Conservation (phyloP, 805 yeast species). For the Hanseniaspora lindneri region DNA sequence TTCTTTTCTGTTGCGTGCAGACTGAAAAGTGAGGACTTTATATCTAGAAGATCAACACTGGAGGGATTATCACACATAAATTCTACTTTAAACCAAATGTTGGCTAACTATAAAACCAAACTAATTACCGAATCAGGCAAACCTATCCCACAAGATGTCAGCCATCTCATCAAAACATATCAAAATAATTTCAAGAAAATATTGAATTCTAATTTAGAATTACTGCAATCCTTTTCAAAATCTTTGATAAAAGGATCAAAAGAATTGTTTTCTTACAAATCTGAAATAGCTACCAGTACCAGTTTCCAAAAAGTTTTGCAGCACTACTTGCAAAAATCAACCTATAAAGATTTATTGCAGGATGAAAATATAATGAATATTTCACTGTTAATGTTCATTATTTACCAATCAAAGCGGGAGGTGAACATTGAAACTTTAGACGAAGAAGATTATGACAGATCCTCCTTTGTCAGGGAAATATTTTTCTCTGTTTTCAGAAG, state of each 20-base stretch:
- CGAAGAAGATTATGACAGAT: not conserved
- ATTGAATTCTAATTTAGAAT: constrained; percentile 36
- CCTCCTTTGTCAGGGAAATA: not conserved
- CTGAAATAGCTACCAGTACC: constrained; percentile 20
- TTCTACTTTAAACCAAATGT: constrained; percentile 41
- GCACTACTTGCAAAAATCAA: not conserved
- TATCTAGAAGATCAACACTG: constrained; percentile 44
- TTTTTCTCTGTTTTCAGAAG: not conserved
- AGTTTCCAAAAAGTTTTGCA: constrained; percentile 1
- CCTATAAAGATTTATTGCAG: constrained; percentile 5
- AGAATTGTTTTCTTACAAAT: constrained; percentile 42
- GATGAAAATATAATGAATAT: constrained; percentile 12
- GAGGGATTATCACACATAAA: constrained; percentile 50
- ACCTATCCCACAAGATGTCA: constrained; percentile 19
- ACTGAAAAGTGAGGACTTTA: constrained; percentile 36
- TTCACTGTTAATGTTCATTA: constrained; percentile 1
- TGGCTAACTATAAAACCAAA: constrained; percentile 31
- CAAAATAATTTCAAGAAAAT: constrained; percentile 39
- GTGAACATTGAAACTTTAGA: constrained; percentile 3
- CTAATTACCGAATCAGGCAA: constrained; percentile 19
- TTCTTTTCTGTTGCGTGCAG: constrained; percentile 46
- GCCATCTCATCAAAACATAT: constrained; percentile 36
- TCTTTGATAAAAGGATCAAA: constrained; percentile 38
- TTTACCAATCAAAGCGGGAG: not conserved
- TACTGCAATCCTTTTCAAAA: constrained; percentile 22